Evolutionary conservation across 202 grass and related monocot species (phyloP), one percentile per base, ranked within the genome.

Genomic region (Setaria italica): DNA sequence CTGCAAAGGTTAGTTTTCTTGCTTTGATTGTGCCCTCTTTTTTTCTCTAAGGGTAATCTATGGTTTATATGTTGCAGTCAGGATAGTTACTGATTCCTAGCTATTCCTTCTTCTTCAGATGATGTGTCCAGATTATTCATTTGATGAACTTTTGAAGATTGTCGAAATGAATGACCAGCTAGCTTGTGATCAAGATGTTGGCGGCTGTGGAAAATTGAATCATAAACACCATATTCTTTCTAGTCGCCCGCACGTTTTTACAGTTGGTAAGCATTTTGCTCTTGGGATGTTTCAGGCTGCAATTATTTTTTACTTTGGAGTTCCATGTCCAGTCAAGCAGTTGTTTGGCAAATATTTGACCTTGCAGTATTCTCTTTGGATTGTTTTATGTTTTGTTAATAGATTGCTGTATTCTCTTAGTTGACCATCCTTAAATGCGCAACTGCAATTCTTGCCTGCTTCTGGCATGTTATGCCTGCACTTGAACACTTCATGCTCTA

Each of bases 211-310:
- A 53, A 90, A 91, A 90, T 83, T 17, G 9, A 97, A 97, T 84
- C 92, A 96, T 82, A 91, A 89, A 86, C 94, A 94, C 65, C 97
- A 99, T 76, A 97, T 94, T 88, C 88, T 99, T 81, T 97, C 94
- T 70, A 81, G 80, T 12, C n/a, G 85, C 47, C 97, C 97, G 46
- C 90, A 99, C 87, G 94, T 97, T 87, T 99, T 99, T 79, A 99
- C 92, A 87, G 86, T 95, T 32, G 97, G 97, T 99, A 94, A 92
- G 55, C 29, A 77, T 81, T 72, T 79, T 79, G 65, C 20, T 78
- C 65, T 84, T 78, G 34, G 29, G 37, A 79, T 74, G 50, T 50
- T 17, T 78, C 17, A 37, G 68, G 17, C 29, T 33, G 21, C 9
- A 59, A 30, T 70, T 69, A 11, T 69, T 43, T 81, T 57, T n/a